These are phyloP conservation scores for Bruguiera gymnorhiza DNA, from an alignment of 345 rosid species.

Conservation along the genomic window DNA sequence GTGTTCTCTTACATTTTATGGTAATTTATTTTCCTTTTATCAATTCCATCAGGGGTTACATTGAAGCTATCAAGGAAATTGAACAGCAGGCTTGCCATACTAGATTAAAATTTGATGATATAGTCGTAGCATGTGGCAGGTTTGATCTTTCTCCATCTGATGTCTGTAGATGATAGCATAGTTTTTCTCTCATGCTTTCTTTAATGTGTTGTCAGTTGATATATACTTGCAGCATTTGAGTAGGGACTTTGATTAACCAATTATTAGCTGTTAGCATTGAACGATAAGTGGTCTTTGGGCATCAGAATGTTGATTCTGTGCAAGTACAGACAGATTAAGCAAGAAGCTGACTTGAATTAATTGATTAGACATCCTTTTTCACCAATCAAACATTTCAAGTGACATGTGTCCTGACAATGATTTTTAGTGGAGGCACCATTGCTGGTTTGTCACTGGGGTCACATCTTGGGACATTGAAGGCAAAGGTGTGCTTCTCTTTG, in stretches of 20 bases:
- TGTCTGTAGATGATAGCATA: too few relatives aligned
- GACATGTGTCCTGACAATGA: constrained; percentile 3
- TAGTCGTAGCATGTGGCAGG: constrained; percentile 98
- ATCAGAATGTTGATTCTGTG: background rate
- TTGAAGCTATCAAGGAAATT: constrained; percentile 81
- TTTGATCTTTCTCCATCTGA: constrained; percentile 30
- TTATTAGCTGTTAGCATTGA: background rate
- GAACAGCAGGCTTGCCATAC: constrained; percentile 59
- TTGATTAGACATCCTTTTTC: background rate
- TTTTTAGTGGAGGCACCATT: constrained; percentile 75
- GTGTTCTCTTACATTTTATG: constrained; percentile 13
- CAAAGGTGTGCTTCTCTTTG: constrained; percentile 49
- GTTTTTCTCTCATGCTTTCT: background rate
- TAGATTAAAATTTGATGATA: constrained; percentile 64
- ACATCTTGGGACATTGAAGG: constrained; percentile 65
- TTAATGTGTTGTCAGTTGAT: background rate
- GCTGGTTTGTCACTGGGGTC: constrained; percentile 90
- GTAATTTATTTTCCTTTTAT: background rate
- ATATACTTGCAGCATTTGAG: background rate
- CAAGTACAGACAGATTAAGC: background rate
- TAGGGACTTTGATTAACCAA: background rate
- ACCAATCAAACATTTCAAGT: background rate
- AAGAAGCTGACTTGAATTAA: background rate
- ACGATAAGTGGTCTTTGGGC: background rate
- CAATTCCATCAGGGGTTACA: constrained; percentile 65